Evolutionary conservation across 495 filamentous ascomycete genomes (phyloP), one percentile per base, ranked within the genome.

Genomic region (Hypoxylon lenormandii): DNA sequence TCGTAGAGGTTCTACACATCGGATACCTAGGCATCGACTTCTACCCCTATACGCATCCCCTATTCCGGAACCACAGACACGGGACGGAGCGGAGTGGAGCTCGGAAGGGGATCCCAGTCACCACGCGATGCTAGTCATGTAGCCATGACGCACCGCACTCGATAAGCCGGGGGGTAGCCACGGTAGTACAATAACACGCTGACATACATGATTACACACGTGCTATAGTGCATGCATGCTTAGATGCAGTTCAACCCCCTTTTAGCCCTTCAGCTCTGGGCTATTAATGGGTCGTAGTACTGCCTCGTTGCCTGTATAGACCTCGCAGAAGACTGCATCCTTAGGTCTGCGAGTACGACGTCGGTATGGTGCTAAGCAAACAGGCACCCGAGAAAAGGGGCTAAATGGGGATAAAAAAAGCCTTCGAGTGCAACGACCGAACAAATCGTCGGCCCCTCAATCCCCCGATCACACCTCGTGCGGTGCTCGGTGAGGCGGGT

Each of bases 271-370:
- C 55, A 70, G 66, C 66, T 45, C n/a, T 50, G 33, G 2, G 18
- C 60, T 60, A 70, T 63, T 57, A 55, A 65, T 61, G 60, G 66
- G 60, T 53, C 46, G 40, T 36, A 43, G 30, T 33, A 56, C 60
- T 52, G 16, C 30, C n/a, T 60, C 36, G 13, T 37, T 16, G 36
- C 18, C 38, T 55, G 49, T 63, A 45, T 58, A 28, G 11, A 22
- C 16, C n/a, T 51, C 16, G 5, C 48, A 52, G 13, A 13, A 46
- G 15, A n/a, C 43, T 23, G 19, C 26, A 52, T n/a, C 57, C 33
- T 40, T 45, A 56, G 30, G 2, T 33, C 10, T 37, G 54, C 23
- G 30, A 15, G 56, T 65, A 57, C 60, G 36, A 56, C 66, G 33
- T 61, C 37, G 45, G 28, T 36, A 42, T 56, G 42, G 51, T 61